Base-by-base conservation (phyloP, 2,329 filamentous ascomycete genomes). In the Diaporthe sp. region DNA sequence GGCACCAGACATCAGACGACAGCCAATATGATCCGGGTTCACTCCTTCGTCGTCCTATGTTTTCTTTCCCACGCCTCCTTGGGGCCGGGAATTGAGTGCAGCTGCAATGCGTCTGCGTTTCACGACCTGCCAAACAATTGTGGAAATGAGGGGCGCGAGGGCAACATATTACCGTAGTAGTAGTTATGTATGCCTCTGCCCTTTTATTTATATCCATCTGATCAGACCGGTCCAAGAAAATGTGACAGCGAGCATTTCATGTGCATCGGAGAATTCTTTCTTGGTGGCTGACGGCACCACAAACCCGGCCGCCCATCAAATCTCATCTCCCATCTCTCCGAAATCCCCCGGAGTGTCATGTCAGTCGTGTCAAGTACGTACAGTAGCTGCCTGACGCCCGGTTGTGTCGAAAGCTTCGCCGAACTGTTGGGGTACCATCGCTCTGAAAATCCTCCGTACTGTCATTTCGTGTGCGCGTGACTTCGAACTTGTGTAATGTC, bases 1-100 rank as follows among this genome's bases (percentile, higher is more conserved):
- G 15, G n/a, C n/a, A 10, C n/a, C 31, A 60, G 42, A 68, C 65
- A 68, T 68, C 65, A 68, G 65, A 68, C 65, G 65, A 68, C 65
- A 53, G 65, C 34, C 47, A 42, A 68, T 68, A 68, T 39, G 65
- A 53, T 42, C 65, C 31, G 65, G 44, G 6, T 39, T 68, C 55
- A 53, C 8, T 25, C 31, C 4, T 7, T 37, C 22, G 15, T 68
- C 65, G 65, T 68, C 65, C 31, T 53, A 42, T 53, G 22, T 68
- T 51, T 31, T 39, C 6, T 31, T 6, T 4, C 65, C 25, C 49
- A 34, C 34, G 31, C 44, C 22, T 34, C 31, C 65, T 37, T 17
- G 28, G 22, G 31, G 31, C 65, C 65, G n/a, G 22, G 7, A 68
- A 25, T 39, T 25, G 65, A 39, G 65, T 22, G 31, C 65, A 53